Conservation (phyloP, 768 basidiomycete species). For the Sporobolomyces phaffii region DNA sequence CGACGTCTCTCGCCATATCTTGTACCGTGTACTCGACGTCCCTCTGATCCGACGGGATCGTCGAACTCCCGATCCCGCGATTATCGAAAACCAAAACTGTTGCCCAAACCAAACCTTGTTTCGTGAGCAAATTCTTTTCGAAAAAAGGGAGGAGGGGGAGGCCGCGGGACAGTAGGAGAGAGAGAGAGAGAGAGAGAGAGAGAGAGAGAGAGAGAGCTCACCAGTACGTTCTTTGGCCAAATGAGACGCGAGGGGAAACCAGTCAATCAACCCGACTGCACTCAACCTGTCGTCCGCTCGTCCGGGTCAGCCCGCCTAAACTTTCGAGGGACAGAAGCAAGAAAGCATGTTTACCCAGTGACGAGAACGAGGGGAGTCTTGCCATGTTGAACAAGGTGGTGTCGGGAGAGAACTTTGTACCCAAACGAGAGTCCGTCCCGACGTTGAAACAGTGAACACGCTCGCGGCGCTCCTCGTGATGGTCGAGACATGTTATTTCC, state of each 20-base stretch:
- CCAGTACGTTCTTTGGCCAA: constrained; percentile 16
- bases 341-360: constrained; percentile 9
- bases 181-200: neutral
- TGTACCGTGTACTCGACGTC: neutral
- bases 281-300: constrained; percentile 3
- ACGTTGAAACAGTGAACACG: constrained; percentile 16
- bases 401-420: constrained; percentile 29
- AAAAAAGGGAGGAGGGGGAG: too few relatives aligned
- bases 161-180: neutral
- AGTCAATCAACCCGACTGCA: constrained; percentile 31
- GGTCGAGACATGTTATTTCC: too few relatives aligned
- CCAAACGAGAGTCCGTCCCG: constrained; percentile 19
- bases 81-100: constrained; percentile 34
- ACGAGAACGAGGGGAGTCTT: constrained; percentile 29
- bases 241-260: constrained; percentile 18
- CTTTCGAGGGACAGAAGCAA: too few relatives aligned
- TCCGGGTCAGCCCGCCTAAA: rapidly evolving
- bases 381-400: too few relatives aligned
- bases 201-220: neutral
- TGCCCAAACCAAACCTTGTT: too few relatives aligned
- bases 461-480: neutral
- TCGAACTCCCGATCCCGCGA: constrained; percentile 28
- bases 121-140: too few relatives aligned
- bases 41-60: neutral
- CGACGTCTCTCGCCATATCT: constrained; percentile 10